Evolutionary conservation across 2,329 filamentous ascomycete species (phyloP), one percentile per base, ranked within the genome.

Genomic region (Coniochaeta hoffmannii): DNA sequence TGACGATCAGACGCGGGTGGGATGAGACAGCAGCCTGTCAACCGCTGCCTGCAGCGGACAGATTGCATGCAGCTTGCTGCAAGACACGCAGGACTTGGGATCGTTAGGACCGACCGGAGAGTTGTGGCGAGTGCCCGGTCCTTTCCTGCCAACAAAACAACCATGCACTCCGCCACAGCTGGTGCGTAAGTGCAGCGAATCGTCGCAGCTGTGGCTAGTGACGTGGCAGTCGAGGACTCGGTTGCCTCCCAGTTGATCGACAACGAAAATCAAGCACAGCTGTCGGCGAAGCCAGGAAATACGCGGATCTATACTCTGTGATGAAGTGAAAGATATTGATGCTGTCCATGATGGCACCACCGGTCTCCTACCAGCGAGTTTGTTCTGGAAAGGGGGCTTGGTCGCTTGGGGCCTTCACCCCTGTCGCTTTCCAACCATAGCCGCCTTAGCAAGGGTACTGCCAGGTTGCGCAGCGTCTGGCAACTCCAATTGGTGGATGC

Each of bases 111-210:
- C 30, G 22, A 28, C 19, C 22, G 41, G 17, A 44, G 28, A 34
- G 31, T 31, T 61, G 64, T 63, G 60, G 60, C 61, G 55, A 61
- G 58, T 56, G 54, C 51, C n/a, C 7, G 6, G 24, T 22, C 31
- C 36, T 51, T 12, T n/a, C 14, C 19, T 17, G 28, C 49, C 49
- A 51, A 22, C 31, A 31, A 22, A 34, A 57, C 46, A 34, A 58
- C 49, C 49, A 54, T 61, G 60, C 64, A 65, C 72, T 73, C 67
- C 71, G 72, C 73, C 72, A 74, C 71, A 68, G 60, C 53, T 61
- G 55, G 56, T 53, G 60, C 58, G 58, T 53, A 55, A 60, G 49
- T 35, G 60, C 58, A 56, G 57, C 55, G 46, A 56, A 55, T 55
- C 38, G 53, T 53, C 35, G 52, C 41, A 51, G 53, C 60, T 71